These are phyloP conservation scores for Clarkia xantiana DNA, from an alignment of 345 rosid species.

Conservation along the genomic window DNA sequence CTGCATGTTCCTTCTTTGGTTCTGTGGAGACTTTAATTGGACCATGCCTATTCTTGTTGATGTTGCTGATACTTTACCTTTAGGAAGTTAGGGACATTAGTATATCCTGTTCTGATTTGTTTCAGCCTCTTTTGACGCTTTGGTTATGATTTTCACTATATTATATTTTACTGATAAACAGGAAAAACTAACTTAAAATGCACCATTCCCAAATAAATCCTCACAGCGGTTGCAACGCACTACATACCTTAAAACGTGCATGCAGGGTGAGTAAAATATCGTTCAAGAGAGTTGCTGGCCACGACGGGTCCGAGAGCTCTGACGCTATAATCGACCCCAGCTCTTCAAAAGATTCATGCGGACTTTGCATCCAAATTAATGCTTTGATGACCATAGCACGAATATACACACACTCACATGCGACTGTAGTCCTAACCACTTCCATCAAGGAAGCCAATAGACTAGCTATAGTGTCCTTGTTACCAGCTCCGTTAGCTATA, in stretches of 20 bases:
- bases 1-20: too few species aligned
- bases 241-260: conserved; percentile 94
- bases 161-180: neutral
- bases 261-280: conserved; percentile 93
- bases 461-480: conserved; percentile 84
- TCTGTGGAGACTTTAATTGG: too few species aligned
- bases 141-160: neutral
- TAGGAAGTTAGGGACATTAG: too few species aligned
- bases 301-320: conserved; percentile 95
- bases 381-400: conserved; percentile 99
- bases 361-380: conserved; percentile 99
- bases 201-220: neutral
- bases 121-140: too few species aligned
- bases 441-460: conserved; percentile 91
- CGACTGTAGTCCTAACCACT: conserved; percentile 97
- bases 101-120: too few species aligned
- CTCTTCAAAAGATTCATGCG: conserved; percentile 86
- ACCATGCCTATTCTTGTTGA: too few species aligned
- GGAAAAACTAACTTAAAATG: neutral
- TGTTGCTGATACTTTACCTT: too few species aligned
- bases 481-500: conserved; percentile 45
- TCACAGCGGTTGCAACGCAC: neutral
- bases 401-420: conserved; percentile 97
- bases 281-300: conserved; percentile 90
- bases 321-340: conserved; percentile 90